phyloP scores from a whole-genome alignment of 2,329 filamentous ascomycete genomes.

The Cladosporium sp. region DNA sequence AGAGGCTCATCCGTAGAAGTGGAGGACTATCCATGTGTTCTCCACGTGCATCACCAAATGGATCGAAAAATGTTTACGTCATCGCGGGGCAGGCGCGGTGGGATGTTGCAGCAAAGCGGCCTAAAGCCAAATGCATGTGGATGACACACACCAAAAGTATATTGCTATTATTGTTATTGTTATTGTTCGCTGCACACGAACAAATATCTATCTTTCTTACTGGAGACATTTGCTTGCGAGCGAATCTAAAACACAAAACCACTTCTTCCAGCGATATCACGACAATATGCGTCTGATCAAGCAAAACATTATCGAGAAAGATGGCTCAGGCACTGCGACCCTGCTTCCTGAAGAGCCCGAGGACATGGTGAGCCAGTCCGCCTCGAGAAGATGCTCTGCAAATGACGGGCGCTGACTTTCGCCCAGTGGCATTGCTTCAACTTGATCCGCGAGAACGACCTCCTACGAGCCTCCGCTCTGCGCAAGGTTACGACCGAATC shows the following conservation, averaged over 20 bases:
- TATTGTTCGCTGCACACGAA: background rate
- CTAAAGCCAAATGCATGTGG: constrained; percentile 7
- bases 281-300: constrained; percentile 66
- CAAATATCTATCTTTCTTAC: background rate
- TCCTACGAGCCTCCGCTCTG: constrained; percentile 66
- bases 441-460: constrained; percentile 66
- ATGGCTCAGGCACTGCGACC: constrained; percentile 66
- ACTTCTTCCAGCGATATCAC: background rate
- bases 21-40: background rate
- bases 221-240: background rate
- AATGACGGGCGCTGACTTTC: constrained; percentile 9
- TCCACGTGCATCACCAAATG: background rate
- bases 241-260: background rate
- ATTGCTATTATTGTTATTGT: background rate
- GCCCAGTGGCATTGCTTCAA: constrained; percentile 73
- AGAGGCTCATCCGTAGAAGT: background rate
- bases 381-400: constrained; percentile 13
- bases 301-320: constrained; percentile 63
- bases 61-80: constrained; percentile 6
- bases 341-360: constrained; percentile 72
- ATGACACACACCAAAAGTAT: constrained; percentile 10
- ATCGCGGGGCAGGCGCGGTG: constrained; percentile 3
- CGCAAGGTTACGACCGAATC: constrained; percentile 66
- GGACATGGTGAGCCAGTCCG: constrained; percentile 62
- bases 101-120: constrained; percentile 6